Evolutionary conservation across 2,329 filamentous ascomycete species (phyloP).

Genomic region (Emergomyces pasteurianus): DNA sequence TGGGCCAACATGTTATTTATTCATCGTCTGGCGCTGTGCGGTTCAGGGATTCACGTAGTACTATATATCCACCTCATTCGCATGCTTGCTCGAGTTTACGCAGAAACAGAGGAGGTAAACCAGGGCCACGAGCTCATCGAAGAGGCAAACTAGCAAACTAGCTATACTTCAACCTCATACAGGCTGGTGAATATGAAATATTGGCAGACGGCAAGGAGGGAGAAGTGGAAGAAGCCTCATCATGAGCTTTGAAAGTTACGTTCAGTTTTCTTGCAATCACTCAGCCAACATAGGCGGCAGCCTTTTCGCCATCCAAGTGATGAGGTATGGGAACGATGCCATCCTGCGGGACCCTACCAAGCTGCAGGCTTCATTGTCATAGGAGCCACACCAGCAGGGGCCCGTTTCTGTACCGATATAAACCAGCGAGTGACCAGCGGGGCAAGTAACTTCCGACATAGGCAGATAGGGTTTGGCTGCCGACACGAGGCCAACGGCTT

Average conservation of each 20-base stretch:
- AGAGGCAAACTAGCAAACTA: background rate
- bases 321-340: too few relatives aligned
- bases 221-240: background rate
- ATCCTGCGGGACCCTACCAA: too few relatives aligned
- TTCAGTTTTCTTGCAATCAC: background rate
- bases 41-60: too few relatives aligned
- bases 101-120: background rate
- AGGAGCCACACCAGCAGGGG: too few relatives aligned
- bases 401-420: too few relatives aligned
- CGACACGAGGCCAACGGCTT: too few relatives aligned
- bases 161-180: background rate
- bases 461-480: too few relatives aligned
- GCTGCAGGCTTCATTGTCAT: too few relatives aligned
- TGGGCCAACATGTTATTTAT: background rate
- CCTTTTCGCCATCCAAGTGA: too few relatives aligned
- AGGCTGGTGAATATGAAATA: too few relatives aligned
- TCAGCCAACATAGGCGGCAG: background rate
- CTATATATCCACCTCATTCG: background rate
- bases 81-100: background rate
- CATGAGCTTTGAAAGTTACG: background rate
- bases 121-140: background rate
- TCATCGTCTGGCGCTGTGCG: background rate
- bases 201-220: background rate
- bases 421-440: too few relatives aligned
- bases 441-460: too few relatives aligned